Conservation (phyloP, 495 filamentous ascomycete genomes). For the Mycothermus thermophilus region DNA sequence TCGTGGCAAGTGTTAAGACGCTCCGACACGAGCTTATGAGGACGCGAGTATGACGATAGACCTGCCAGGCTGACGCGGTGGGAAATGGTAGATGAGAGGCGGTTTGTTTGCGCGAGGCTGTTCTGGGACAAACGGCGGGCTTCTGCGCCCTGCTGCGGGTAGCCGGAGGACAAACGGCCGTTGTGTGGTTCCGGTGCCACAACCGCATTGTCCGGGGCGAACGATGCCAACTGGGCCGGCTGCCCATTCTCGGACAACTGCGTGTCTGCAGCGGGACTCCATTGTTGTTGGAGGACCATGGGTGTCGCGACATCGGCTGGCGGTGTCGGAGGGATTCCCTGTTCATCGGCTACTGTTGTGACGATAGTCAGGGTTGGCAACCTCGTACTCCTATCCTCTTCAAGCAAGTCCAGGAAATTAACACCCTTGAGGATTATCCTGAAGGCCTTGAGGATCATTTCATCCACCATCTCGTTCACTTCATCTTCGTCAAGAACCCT, state of each 20-base stretch:
- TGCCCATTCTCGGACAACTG: conserved; percentile 17
- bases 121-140: conserved; percentile 27
- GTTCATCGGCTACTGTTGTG: conserved; percentile 49
- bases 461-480: conserved; percentile 67
- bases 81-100: conserved; percentile 37
- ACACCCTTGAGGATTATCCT: conserved; percentile 86
- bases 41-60: conserved; percentile 26
- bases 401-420: conserved; percentile 80
- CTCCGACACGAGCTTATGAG: conserved; percentile 40
- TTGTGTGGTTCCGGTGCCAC: conserved; percentile 21
- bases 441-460: conserved; percentile 86
- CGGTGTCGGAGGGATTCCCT: conserved; percentile 55
- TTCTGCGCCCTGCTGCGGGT: conserved; percentile 21
- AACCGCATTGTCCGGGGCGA: conserved; percentile 19
- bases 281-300: conserved; percentile 18
- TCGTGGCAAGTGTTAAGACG: conserved; percentile 69
- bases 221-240: conserved; percentile 15
- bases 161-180: conserved; percentile 32
- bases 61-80: conserved; percentile 40
- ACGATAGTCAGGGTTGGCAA: conserved; percentile 41
- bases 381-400: conserved; percentile 45
- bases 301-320: conserved; percentile 44
- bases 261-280: conserved; percentile 26
- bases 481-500: conserved; percentile 35
- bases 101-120: conserved; percentile 16